Conservation (phyloP, 768 basidiomycete species). For the Mycena olivaceomarginata region DNA sequence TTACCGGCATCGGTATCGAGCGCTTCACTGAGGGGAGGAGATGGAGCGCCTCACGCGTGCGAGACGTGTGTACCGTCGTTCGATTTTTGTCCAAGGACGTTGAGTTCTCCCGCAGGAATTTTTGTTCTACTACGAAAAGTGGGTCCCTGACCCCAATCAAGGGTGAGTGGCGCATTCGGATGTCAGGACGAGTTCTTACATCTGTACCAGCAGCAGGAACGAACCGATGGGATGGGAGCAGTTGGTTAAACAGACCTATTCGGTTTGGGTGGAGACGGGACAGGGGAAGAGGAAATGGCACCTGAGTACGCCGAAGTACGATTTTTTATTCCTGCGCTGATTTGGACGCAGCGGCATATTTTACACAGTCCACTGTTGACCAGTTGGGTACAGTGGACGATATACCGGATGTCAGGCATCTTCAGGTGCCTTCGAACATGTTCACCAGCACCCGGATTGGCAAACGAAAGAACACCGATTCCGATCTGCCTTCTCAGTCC, state of each 20-base stretch:
- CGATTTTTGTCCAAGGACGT: constrained; percentile 14
- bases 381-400: constrained; percentile 84
- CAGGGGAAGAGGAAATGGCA: constrained; percentile 88
- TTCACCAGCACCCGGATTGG: constrained; percentile 81
- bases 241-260: constrained; percentile 90
- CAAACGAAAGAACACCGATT: constrained; percentile 70
- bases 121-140: constrained; percentile 90
- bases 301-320: constrained; percentile 72
- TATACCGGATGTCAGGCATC: constrained; percentile 72
- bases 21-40: constrained; percentile 90
- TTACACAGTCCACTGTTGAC: constrained; percentile 86
- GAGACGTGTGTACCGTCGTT: constrained; percentile 74
- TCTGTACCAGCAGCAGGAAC: constrained; percentile 58
- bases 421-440: constrained; percentile 79
- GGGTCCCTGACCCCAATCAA: constrained; percentile 65
- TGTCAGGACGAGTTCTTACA: constrained; percentile 35
- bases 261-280: constrained; percentile 82
- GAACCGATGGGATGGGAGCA: constrained; percentile 80
- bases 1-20: constrained; percentile 88
- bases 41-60: constrained; percentile 90
- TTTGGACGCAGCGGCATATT: constrained; percentile 81
- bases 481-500: constrained; percentile 48
- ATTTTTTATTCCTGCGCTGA: constrained; percentile 6
- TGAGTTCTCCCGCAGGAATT: constrained; percentile 75
- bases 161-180: constrained; percentile 57